These are phyloP conservation scores for Aegilops bicornis DNA, from an alignment of 176 grass and related monocot genomes.

Conservation along the genomic window DNA sequence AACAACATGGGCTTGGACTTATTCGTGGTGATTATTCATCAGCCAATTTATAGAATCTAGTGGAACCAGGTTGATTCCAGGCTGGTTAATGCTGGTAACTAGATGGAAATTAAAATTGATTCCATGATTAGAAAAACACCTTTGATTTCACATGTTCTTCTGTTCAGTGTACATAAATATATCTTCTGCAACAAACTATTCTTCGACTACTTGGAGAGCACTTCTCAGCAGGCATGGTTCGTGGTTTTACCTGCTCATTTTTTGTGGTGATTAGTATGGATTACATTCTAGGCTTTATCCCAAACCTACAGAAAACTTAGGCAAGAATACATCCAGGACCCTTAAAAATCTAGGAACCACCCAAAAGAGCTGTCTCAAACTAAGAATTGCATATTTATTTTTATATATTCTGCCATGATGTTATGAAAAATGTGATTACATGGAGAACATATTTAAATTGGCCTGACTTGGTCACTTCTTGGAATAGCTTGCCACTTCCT, in stretches of 20 bases:
- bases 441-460: background rate
- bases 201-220: background rate
- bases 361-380: background rate
- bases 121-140: background rate
- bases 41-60: background rate
- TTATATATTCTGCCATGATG: background rate
- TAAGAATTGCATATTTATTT: background rate
- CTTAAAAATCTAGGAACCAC: background rate
- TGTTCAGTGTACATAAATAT: background rate
- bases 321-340: background rate
- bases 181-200: background rate
- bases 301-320: background rate
- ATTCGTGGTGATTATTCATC: background rate
- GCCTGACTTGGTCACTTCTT: background rate
- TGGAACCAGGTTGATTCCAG: background rate
- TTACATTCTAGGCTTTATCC: background rate
- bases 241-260: background rate
- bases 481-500: constrained; percentile 2
- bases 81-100: background rate
- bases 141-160: background rate
- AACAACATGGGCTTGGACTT: background rate
- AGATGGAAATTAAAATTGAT: background rate
- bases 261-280: background rate
- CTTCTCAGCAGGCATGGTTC: background rate
- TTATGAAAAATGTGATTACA: background rate